Evolutionary conservation across 2,329 filamentous ascomycete species (phyloP), one percentile per base, ranked within the genome.

Genomic region (Hansfordia pulvinata): DNA sequence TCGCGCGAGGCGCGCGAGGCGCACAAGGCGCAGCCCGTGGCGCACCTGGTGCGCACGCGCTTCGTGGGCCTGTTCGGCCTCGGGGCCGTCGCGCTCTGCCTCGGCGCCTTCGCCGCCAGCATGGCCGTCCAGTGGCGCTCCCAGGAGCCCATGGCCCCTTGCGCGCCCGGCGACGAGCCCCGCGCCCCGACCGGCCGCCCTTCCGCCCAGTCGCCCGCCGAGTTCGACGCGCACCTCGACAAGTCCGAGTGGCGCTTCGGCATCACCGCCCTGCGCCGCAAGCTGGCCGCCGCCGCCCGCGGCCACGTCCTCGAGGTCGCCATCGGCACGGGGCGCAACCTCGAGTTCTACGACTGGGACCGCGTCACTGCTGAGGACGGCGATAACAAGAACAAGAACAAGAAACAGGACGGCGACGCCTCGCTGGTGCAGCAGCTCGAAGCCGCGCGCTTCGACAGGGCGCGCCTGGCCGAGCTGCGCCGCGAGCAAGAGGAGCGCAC

Each of bases 281-380:
- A 52, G 13, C 50, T 77, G 15, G 63, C 62, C 2, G 40, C 46
- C 9, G 44, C 49, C 17, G 69, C 64, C 5, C 44, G 43, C 1
- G 72, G 72, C 2, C 54, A 72, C 43, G 71, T 76, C 9, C 58
- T 76, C 17, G 72, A 76, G 46, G 56, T 76, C 9, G 70, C 69
- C 11, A 60, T 76, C 30, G 72, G 72, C 11, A 73, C 71, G 3
- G 72, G 72, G 4, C 57, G 72, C 9, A 77, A 76, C 39, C 41
- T 76, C 10, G 53, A 58, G 20, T 69, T 62, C 44, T 75, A 75
- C 43, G 53, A 64, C 40, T 76, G 69, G 69, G 54, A 52, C 12
- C 27, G 22, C 18, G 35, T 48, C 1, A 43, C 34, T 3, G 37
- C 28, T 14, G 26, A 39, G 11, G 36, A 36, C 25, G 26, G 17